Evolutionary conservation across 805 yeast species (phyloP), one percentile per base, ranked within the genome.

Genomic region (Hanseniaspora lachancei): DNA sequence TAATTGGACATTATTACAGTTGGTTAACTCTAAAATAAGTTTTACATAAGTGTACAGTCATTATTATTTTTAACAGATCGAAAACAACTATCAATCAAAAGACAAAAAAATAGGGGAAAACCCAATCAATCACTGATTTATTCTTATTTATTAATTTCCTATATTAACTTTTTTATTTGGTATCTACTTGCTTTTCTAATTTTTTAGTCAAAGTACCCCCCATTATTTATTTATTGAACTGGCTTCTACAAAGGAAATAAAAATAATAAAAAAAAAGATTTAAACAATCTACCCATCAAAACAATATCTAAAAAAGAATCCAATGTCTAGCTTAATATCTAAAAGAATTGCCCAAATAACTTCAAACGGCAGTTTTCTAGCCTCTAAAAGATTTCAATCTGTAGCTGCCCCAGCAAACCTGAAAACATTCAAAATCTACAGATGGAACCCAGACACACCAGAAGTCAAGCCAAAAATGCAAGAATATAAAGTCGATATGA

Each of bases 391-490:
- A 53, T 53, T 53, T 24, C 50, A 53, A 53, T 53, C 58, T 35
- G 46, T 65, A 12, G 77, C 86, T 24, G 73, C 78, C 58, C 69
- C 69, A 58, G 71, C 76, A 15, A 76, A 84, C 59, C 61, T 84
- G 63, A 93, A 93, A 76, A 80, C 82, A 35, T 89, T 93, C 73
- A 86, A 89, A 69, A 82, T 93, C 65, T 93, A 93, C 78, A 82
- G 98, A 75, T 93, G 98, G 98, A 86, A 85, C 66, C 98, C 98
- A 57, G 98, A 93, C 69, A 80, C 87, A 52, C 98, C 98, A 53
- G 89, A 86, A 62, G 82, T 80, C 62, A 87, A 89, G 77, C 98
- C 98, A 58, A 74, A 76, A 61, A 78, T 93, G 80, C 83, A 87
- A 72, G 77, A 78, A 60, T 93, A 85, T 74, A 77, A 86, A 62